Base-by-base conservation (phyloP, 108 stramenopile species). In the Thalassiosira profunda region DNA sequence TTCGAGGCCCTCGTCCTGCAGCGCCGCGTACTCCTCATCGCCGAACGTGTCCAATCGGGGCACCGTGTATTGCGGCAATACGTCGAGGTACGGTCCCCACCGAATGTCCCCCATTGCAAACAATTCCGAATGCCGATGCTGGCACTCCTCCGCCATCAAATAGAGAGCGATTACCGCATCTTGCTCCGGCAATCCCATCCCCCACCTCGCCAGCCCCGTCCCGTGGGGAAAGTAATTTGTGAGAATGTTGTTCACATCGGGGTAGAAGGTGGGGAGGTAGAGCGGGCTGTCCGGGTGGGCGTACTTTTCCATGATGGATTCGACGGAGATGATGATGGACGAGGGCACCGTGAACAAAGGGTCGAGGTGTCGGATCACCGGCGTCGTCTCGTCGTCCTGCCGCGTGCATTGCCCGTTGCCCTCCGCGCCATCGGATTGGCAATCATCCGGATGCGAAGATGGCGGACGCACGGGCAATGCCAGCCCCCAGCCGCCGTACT, bases 21-120 rank as follows among this genome's bases (percentile, higher is more conserved):
- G 51, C 34, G 42, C 63, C 0, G 7, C 25, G 40, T 75, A 76
- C 1, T 58, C 65, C 44, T 63, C 74, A 12, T 70, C 69, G 1
- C 41, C 69, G 42, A 80, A 80, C 1, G 79, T 76, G 33, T 80
- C 79, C 46, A 80, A 76, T 63, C 79, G 48, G 6, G 79, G 79
- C 38, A 80, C 64, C 12, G 53, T 12, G 0, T 34, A 14, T 17
- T 33, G 30, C 9, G 79, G 67, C 33, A 80, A 40, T 34, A 80
- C 58, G 23, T 80, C 58, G 25, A 80, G 35, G 49, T 80, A 76
- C 2, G 58, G 68, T 30, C 68, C 61, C 55, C 66, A 73, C n/a
- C n/a, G n/a, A n/a, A n/a, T n/a, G n/a, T 45, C 36, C 20, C 35
- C 42, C 0, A 34, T 2, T 7, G 31, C 34, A 49, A 44, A 49